Percentiles rank a stretch among this genome's conserved stretches.
These are phyloP conservation scores for Aspergillus hancockii DNA, from an alignment of 495 filamentous ascomycete genomes.

Conservation along the genomic window DNA sequence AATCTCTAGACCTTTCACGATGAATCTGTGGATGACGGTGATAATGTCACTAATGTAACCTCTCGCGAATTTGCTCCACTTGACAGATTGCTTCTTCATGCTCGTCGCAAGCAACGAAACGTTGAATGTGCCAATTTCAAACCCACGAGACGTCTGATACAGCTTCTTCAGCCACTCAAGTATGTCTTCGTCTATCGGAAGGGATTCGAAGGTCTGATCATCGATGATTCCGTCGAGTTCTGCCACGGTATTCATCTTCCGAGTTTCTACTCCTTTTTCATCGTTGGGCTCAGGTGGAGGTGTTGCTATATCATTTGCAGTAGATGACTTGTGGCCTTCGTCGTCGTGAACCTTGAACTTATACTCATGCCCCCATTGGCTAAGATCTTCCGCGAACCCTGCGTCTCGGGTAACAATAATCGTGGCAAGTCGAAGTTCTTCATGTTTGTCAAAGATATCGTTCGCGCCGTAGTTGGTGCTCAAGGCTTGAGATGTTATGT, in stretches of 20 bases:
- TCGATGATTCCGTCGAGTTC: conserved; percentile 33
- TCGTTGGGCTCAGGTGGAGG: not conserved
- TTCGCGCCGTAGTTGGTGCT: conserved; percentile 43
- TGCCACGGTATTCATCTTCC: not conserved
- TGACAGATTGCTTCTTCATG: conserved; percentile 56
- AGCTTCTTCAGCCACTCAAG: conserved; percentile 31
- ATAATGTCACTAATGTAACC: conserved; percentile 51
- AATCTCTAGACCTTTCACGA: conserved; percentile 31
- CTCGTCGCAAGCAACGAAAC: conserved; percentile 40
- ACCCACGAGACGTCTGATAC: conserved; percentile 33
- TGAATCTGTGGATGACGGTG: conserved; percentile 48
- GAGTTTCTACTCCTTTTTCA: conserved; percentile 10
- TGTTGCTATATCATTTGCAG: not conserved
- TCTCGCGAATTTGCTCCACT: conserved; percentile 50
- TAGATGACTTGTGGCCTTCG: not conserved
- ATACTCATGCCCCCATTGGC: conserved; percentile 38
- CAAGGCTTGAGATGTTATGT: conserved; percentile 38
- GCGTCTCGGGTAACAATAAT: conserved; percentile 41
- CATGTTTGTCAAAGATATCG: conserved; percentile 36
- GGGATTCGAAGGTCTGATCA: not conserved
- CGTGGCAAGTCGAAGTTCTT: conserved; percentile 45
- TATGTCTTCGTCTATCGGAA: conserved; percentile 22
- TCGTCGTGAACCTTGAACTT: conserved; percentile 28
- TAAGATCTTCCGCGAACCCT: conserved; percentile 41
- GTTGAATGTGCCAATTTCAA: conserved; percentile 45